A percentile compares a stretch with the other conserved stretches of the same genome.
phyloP scores from a whole-genome alignment of 1,284 basidiomycete genomes.

The Pascua sp. region DNA sequence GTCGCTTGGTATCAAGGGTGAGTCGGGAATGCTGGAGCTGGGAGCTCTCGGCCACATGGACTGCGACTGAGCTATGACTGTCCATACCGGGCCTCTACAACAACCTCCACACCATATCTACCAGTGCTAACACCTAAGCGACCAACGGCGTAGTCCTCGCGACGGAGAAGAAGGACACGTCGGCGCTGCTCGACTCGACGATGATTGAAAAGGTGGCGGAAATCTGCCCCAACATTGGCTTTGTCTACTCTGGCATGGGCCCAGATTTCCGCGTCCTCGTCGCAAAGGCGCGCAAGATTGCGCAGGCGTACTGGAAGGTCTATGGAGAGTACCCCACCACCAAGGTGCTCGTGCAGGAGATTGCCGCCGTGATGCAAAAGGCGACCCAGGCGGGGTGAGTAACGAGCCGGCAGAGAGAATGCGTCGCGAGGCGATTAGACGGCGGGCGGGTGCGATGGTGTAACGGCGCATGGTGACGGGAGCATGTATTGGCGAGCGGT shows the following conservation, averaged over 20 bases:
- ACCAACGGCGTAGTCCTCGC: constrained; percentile 99
- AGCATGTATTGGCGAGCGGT: too few relatives aligned
- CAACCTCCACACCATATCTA: not conserved
- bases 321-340: constrained; percentile 99
- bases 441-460: too few relatives aligned
- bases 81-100: too few relatives aligned
- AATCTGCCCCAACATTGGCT: constrained; percentile 97
- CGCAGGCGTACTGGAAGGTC: constrained; percentile 98
- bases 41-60: too few relatives aligned
- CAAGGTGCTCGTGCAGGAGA: constrained; percentile 91
- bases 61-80: too few relatives aligned
- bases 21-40: constrained; percentile 13
- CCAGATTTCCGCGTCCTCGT: constrained; percentile 96
- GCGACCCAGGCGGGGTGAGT: constrained; percentile 93
- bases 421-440: too few relatives aligned
- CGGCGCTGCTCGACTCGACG: constrained; percentile 93
- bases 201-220: constrained; percentile 95
- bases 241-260: constrained; percentile 99
- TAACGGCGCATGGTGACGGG: not conserved
- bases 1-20: constrained; percentile 97
- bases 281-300: constrained; percentile 90
- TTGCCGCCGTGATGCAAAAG: constrained; percentile 97
- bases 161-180: constrained; percentile 98
- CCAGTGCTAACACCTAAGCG: constrained; percentile 50
- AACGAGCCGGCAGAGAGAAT: too few relatives aligned